These are phyloP conservation scores for Rhizomucor pusillus DNA, from an alignment of 371 early-diverging fungal species.

Conservation along the genomic window DNA sequence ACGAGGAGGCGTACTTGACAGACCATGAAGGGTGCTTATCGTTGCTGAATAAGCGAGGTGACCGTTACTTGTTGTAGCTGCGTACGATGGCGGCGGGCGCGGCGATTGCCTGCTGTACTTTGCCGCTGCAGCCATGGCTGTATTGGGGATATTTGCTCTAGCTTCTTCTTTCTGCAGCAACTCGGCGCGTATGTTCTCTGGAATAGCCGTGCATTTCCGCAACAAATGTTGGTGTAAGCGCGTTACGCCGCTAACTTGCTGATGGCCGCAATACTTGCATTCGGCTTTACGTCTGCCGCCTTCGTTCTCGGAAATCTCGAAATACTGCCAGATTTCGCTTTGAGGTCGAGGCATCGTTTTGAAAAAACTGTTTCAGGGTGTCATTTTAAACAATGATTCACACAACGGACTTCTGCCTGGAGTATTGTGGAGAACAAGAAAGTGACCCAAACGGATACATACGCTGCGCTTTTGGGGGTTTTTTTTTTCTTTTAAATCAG, in stretches of 20 bases:
- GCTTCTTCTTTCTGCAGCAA: slow-evolving; percentile 18
- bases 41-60: no score
- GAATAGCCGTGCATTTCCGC: slow-evolving; percentile 25
- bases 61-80: background rate
- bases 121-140: slow-evolving; percentile 1
- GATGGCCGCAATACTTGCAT: slow-evolving; percentile 33
- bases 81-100: background rate
- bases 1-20: no score
- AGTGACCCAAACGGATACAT: no score
- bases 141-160: background rate
- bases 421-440: no score
- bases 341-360: slow-evolving; percentile 43
- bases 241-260: slow-evolving; percentile 36
- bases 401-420: no score
- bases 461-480: no score
- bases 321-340: slow-evolving; percentile 41
- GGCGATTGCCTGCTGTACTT: background rate
- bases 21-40: no score
- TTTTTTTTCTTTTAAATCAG: no score
- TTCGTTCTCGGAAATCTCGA: slow-evolving; percentile 19
- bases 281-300: slow-evolving; percentile 25
- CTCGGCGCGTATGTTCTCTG: slow-evolving; percentile 20
- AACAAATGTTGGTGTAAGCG: slow-evolving; percentile 35
- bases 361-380: no score
- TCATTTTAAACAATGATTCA: no score